These are phyloP conservation scores for Boletus reticulatus DNA, from an alignment of 768 basidiomycete genomes.

Conservation along the genomic window DNA sequence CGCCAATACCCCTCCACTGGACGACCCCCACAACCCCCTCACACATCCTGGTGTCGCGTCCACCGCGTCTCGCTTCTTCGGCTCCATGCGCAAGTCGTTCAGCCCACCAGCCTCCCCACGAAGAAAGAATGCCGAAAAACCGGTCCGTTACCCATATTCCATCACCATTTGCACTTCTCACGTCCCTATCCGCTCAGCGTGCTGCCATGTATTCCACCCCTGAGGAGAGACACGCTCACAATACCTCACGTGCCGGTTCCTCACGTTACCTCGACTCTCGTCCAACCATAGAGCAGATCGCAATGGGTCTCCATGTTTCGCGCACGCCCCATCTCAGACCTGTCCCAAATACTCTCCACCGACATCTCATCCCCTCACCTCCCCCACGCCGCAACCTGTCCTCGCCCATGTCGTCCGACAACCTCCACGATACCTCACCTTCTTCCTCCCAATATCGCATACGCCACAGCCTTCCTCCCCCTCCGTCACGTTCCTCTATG, in stretches of 20 bases:
- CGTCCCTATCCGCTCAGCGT: constrained; percentile 16
- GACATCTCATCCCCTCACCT: constrained; percentile 17
- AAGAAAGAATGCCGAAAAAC: constrained; percentile 13
- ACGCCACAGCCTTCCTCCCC: constrained; percentile 43
- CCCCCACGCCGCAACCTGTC: constrained; percentile 19
- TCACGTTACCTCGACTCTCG: constrained; percentile 43
- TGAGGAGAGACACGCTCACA: constrained; percentile 35
- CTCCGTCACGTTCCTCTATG: constrained; percentile 62
- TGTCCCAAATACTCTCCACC: constrained; percentile 17
- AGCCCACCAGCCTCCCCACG: constrained; percentile 19
- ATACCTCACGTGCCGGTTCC: constrained; percentile 34
- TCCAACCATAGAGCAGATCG: constrained; percentile 73
- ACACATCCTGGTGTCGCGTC: constrained; percentile 11
- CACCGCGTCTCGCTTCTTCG: constrained; percentile 29
- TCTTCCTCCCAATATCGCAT: constrained; percentile 21
- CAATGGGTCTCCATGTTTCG: constrained; percentile 77
- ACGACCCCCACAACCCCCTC: neutral
- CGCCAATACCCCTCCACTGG: constrained; percentile 1
- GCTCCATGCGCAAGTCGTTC: constrained; percentile 32
- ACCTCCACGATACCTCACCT: constrained; percentile 20
- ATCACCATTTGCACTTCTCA: constrained; percentile 6
- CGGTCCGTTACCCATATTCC: constrained; percentile 15
- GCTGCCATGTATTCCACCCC: constrained; percentile 42
- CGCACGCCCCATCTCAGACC: constrained; percentile 70
- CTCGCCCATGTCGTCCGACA: constrained; percentile 25